Conservation (phyloP, 2,329 filamentous ascomycete genomes). For the Epichloe aotearoae region DNA sequence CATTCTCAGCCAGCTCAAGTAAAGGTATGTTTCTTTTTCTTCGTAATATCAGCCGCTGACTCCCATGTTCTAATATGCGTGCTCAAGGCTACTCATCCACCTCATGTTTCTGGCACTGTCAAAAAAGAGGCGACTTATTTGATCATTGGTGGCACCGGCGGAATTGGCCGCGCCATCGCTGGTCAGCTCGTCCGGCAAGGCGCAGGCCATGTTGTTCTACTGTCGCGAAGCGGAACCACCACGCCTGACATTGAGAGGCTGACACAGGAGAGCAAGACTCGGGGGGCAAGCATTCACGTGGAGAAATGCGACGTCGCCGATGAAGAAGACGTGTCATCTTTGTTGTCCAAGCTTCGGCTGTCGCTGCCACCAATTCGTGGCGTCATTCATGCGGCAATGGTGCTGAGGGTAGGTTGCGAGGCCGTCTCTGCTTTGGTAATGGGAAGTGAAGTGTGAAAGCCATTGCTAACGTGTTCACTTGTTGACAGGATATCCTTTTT, state of each 20-base stretch:
- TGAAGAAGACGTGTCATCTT: constrained; percentile 13
- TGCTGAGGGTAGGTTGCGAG: constrained; percentile 17
- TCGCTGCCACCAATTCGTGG: constrained; percentile 27
- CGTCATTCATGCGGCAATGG: constrained; percentile 33
- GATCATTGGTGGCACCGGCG: constrained; percentile 37
- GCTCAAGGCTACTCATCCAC: constrained; percentile 11
- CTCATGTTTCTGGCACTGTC: constrained; percentile 10
- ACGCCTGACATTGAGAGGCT: constrained; percentile 27
- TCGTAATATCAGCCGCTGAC: not conserved
- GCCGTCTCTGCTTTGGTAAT: too few relatives aligned
- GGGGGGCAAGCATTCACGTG: constrained; percentile 31
- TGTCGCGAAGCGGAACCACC: constrained; percentile 32
- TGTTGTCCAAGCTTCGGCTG: constrained; percentile 12
- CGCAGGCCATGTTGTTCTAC: constrained; percentile 32
- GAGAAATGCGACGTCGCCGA: constrained; percentile 36
- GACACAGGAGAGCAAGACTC: constrained; percentile 21
- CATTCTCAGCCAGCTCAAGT: constrained; percentile 28
- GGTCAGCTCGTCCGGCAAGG: constrained; percentile 35
- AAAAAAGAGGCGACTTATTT: constrained; percentile 33
- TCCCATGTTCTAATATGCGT: not conserved
- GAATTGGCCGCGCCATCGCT: constrained; percentile 35
- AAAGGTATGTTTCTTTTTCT: constrained; percentile 12
- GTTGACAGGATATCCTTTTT: constrained; percentile 30
- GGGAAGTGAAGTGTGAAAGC: too few relatives aligned
- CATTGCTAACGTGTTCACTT: not conserved